Percentiles rank a stretch among this genome's conserved stretches.
phyloP scores from a whole-genome alignment of 805 yeast species.

The Yamadazyma olivae region DNA sequence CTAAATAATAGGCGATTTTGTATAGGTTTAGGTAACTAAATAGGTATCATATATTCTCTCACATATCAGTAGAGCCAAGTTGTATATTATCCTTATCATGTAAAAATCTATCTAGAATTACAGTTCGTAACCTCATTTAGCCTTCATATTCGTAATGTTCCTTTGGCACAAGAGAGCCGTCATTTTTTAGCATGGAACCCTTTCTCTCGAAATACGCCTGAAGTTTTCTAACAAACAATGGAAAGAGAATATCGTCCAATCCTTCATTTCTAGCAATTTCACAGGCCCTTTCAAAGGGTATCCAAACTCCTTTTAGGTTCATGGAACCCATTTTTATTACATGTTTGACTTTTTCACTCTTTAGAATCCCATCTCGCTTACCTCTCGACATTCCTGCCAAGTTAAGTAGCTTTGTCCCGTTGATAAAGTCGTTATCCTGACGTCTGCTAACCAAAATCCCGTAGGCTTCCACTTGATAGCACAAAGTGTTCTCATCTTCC shows the following conservation, averaged over 20 bases:
- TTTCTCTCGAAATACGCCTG: slow-evolving; percentile 21
- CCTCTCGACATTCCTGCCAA: slow-evolving; percentile 40
- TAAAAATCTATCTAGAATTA: too few relatives aligned
- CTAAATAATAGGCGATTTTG: too few relatives aligned
- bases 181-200: slow-evolving; percentile 16
- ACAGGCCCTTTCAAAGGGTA: slow-evolving; percentile 36
- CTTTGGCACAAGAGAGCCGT: too few relatives aligned
- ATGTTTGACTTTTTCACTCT: slow-evolving; percentile 26
- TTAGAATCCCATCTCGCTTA: slow-evolving; percentile 37
- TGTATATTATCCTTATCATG: too few relatives aligned
- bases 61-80: too few relatives aligned
- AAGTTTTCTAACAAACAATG: slow-evolving; percentile 31
- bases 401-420: slow-evolving; percentile 38
- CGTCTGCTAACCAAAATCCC: slow-evolving; percentile 34
- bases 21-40: too few relatives aligned
- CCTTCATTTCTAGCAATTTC: slow-evolving; percentile 42
- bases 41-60: too few relatives aligned
- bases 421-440: slow-evolving; percentile 31
- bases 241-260: slow-evolving; percentile 27
- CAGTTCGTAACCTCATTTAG: too few relatives aligned
- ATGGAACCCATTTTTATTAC: slow-evolving; percentile 37
- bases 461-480: slow-evolving; percentile 35
- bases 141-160: too few relatives aligned
- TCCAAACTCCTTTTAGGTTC: slow-evolving; percentile 42
- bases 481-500: slow-evolving; percentile 35